A percentile compares a stretch with the other conserved stretches of the same genome.
phyloP scores from a whole-genome alignment of 1,139 yeast species.

The Blastobotrys elegans region DNA sequence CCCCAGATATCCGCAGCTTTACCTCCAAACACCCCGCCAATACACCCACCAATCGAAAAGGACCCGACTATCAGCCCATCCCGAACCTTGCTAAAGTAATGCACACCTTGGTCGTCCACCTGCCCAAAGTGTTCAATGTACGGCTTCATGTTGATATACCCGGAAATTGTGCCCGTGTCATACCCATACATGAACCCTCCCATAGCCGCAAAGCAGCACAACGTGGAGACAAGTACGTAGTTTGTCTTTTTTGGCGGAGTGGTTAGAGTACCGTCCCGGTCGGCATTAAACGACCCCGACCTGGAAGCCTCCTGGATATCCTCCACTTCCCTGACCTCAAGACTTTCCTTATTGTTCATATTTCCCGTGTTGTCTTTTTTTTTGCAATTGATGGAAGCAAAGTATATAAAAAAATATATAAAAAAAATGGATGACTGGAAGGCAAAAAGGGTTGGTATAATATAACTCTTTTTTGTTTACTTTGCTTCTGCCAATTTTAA shows the following conservation, averaged over 20 bases:
- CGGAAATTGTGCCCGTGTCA: conserved; percentile 58
- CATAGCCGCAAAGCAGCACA: conserved; percentile 23
- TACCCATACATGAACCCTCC: conserved; percentile 44
- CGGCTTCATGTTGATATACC: conserved; percentile 66
- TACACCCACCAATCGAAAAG: conserved; percentile 50
- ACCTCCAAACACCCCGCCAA: conserved; percentile 48
- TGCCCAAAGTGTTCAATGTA: conserved; percentile 50
- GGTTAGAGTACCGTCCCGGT: background rate
- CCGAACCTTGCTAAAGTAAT: conserved; percentile 38
- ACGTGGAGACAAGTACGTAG: conserved; percentile 12
- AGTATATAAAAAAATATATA: background rate
- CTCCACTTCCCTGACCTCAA: background rate
- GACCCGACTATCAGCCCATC: conserved; percentile 48
- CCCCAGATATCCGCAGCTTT: conserved; percentile 48
- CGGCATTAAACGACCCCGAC: background rate
- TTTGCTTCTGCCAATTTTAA: background rate
- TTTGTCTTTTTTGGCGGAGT: background rate
- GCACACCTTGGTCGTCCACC: conserved; percentile 16
- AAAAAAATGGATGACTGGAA: background rate
- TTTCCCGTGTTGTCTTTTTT: background rate
- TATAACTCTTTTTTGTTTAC: background rate
- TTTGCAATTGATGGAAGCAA: background rate
- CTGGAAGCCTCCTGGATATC: background rate
- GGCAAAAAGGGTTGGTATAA: background rate
- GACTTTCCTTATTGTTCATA: no score